Conservation (phyloP, 495 filamentous ascomycete genomes). For the Penicillium lagena region DNA sequence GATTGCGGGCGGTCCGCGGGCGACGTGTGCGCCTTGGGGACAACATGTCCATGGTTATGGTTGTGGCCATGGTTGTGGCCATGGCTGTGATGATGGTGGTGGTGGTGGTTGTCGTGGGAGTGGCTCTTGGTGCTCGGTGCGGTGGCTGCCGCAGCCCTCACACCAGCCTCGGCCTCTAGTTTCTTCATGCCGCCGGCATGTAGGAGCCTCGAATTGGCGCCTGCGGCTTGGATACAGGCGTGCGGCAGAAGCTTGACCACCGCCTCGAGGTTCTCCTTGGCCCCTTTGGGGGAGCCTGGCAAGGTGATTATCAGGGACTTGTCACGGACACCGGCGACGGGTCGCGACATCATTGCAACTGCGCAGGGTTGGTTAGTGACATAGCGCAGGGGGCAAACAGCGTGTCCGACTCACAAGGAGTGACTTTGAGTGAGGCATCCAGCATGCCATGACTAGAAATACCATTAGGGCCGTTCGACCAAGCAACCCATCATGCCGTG, state of each 20-base stretch:
- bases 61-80: constrained; percentile 46
- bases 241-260: constrained; percentile 88
- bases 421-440: constrained; percentile 73
- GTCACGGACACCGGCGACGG: constrained; percentile 83
- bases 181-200: constrained; percentile 77
- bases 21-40: constrained; percentile 65
- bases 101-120: constrained; percentile 31
- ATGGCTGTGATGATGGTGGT: constrained; percentile 50
- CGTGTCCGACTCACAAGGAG: constrained; percentile 64
- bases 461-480: neutral
- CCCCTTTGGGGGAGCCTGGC: constrained; percentile 95
- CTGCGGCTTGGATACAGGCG: constrained; percentile 84
- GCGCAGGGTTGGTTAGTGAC: constrained; percentile 7
- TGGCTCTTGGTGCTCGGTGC: constrained; percentile 19
- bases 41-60: constrained; percentile 59
- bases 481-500: too few species aligned
- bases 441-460: constrained; percentile 80
- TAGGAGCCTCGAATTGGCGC: constrained; percentile 70
- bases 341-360: constrained; percentile 98
- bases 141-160: constrained; percentile 17
- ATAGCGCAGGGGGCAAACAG: constrained; percentile 1
- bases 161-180: constrained; percentile 77
- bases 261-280: constrained; percentile 87
- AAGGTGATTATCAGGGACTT: constrained; percentile 83
- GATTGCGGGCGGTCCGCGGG: constrained; percentile 56